Evolutionary conservation across 139 green algal species (phyloP).

Genomic region (Chlorella ohadii): DNA sequence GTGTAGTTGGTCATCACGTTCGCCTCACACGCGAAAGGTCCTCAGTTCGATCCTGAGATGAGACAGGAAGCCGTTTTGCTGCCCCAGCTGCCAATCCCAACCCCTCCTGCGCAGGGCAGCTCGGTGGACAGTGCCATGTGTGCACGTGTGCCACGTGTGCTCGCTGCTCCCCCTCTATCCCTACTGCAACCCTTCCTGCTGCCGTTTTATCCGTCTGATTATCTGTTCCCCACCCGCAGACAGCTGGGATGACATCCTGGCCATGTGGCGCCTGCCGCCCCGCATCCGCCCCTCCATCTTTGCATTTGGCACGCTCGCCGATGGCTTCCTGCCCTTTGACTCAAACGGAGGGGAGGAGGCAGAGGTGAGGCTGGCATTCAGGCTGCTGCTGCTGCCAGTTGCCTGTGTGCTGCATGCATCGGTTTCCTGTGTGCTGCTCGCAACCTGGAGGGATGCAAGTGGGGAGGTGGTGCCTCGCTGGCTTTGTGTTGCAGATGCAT

Average conservation of each 20-base stretch:
- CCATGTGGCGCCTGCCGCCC: constrained; percentile 46
- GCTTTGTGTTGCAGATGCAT: too few relatives aligned
- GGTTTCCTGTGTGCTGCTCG: too few relatives aligned
- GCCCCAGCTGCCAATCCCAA: too few relatives aligned
- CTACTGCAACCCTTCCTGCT: background rate
- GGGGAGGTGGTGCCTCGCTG: too few relatives aligned
- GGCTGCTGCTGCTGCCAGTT: background rate
- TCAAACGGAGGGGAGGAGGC: too few relatives aligned
- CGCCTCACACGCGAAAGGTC: constrained; percentile 1
- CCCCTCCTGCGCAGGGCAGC: too few relatives aligned
- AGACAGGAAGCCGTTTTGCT: background rate
- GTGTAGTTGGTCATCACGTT: constrained; percentile 1
- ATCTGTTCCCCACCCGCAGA: too few relatives aligned
- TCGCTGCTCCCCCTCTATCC: background rate
- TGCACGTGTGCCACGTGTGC: too few relatives aligned
- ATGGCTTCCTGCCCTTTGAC: constrained; percentile 69
- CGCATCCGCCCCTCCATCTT: constrained; percentile 56
- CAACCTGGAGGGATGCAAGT: too few relatives aligned
- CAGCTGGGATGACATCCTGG: constrained; percentile 35
- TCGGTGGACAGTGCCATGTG: too few relatives aligned
- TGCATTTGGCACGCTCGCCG: constrained; percentile 72
- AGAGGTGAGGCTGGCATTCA: too few relatives aligned
- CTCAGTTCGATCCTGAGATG: background rate
- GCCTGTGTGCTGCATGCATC: too few relatives aligned
- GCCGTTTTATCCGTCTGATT: background rate